Conservation (phyloP, 2,329 filamentous ascomycete genomes). For the Penicillium sp. region DNA sequence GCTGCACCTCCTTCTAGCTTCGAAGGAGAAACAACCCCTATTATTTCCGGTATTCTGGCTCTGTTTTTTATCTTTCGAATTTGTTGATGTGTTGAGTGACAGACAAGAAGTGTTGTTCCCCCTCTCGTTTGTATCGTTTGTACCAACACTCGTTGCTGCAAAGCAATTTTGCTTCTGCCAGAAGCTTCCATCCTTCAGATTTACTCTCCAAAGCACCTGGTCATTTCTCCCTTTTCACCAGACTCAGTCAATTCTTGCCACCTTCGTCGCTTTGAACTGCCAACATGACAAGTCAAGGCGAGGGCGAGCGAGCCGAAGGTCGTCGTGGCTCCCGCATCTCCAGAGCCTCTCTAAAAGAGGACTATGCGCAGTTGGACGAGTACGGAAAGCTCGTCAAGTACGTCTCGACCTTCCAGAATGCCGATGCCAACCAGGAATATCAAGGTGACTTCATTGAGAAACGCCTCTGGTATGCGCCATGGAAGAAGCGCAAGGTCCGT, state of each 20-base stretch:
- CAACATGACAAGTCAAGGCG: constrained; percentile 25
- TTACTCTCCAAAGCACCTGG: background rate
- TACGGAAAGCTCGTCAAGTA: constrained; percentile 67
- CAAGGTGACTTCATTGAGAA: constrained; percentile 48
- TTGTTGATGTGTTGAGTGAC: background rate
- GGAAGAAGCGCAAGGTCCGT: constrained; percentile 42
- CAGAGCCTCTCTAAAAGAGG: constrained; percentile 35
- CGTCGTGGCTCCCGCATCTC: constrained; percentile 37
- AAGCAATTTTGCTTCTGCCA: background rate
- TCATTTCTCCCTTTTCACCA: background rate
- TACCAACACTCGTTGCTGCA: background rate
- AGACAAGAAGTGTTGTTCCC: background rate
- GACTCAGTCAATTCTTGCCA: background rate
- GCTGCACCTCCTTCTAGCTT: background rate
- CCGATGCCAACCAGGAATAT: constrained; percentile 41
- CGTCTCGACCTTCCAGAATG: constrained; percentile 65
- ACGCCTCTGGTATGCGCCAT: constrained; percentile 62
- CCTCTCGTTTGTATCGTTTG: background rate
- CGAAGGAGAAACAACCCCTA: background rate
- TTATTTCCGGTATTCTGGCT: background rate
- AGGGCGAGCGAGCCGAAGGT: constrained; percentile 14
- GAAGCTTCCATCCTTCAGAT: background rate
- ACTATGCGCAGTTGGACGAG: constrained; percentile 52
- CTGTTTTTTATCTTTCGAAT: background rate
- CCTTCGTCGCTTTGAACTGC: background rate